Evolutionary conservation across 1,284 basidiomycete genomes (phyloP).

Genomic region (Xerocomus minutiporus): DNA sequence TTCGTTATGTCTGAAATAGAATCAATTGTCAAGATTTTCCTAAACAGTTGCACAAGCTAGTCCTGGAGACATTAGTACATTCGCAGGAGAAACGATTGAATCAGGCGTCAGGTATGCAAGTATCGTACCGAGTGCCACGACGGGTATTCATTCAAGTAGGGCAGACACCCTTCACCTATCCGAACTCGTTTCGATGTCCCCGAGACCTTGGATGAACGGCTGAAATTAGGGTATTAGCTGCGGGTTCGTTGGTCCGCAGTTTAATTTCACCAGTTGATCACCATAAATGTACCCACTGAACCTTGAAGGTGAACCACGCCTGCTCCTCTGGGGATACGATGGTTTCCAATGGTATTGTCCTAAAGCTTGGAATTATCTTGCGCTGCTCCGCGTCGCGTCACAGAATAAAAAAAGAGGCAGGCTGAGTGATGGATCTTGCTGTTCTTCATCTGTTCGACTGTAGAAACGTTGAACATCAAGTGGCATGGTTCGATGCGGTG

Average conservation of each 20-base stretch:
- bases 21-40: background rate
- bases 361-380: background rate
- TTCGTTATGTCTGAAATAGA: background rate
- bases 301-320: background rate
- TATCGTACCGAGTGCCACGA: background rate
- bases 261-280: background rate
- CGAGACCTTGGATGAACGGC: background rate
- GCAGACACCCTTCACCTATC: background rate
- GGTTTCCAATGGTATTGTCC: background rate
- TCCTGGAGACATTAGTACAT: background rate
- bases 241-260: background rate
- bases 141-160: background rate
- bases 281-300: background rate
- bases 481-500: no score
- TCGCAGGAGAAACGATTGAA: background rate
- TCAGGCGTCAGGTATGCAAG: conserved; percentile 3
- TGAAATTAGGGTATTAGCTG: background rate
- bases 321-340: background rate
- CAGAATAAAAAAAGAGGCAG: background rate
- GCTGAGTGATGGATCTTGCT: background rate
- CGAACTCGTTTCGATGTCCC: background rate
- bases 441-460: background rate
- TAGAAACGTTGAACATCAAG: background rate
- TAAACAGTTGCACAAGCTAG: background rate
- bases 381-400: background rate